phyloP scores from a whole-genome alignment of 2,329 filamentous ascomycete genomes.

The Neofusicoccum kwambonambiense region DNA sequence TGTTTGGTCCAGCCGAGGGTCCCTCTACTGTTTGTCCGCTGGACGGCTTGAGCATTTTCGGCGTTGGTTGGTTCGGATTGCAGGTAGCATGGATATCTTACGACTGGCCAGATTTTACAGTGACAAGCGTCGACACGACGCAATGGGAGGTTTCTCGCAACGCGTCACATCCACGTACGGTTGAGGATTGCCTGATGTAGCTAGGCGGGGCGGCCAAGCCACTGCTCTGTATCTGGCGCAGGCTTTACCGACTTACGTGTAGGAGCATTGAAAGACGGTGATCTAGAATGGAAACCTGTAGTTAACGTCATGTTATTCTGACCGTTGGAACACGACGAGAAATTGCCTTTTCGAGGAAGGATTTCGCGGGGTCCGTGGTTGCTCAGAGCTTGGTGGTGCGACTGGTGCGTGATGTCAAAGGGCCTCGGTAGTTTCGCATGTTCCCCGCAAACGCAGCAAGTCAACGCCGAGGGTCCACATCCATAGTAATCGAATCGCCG shows the following conservation, averaged over 20 bases:
- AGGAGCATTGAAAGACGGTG: too few relatives aligned
- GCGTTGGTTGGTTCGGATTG: conserved; percentile 3
- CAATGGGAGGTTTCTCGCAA: too few relatives aligned
- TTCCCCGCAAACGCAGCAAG: conserved; percentile 4
- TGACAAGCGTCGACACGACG: background rate
- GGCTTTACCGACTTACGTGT: too few relatives aligned
- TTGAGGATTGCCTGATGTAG: background rate
- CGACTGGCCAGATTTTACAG: background rate
- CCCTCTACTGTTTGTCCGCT: background rate
- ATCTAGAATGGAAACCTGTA: too few relatives aligned
- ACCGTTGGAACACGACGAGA: too few relatives aligned
- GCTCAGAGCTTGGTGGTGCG: background rate
- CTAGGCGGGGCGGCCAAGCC: background rate
- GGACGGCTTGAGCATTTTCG: conserved; percentile 2
- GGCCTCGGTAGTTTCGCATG: conserved; percentile 11
- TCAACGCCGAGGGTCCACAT: conserved; percentile 7
- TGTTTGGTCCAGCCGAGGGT: background rate
- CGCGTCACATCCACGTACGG: too few relatives aligned
- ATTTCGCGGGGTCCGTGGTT: too few relatives aligned
- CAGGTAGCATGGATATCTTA: background rate
- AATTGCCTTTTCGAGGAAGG: too few relatives aligned
- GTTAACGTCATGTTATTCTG: too few relatives aligned
- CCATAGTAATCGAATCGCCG: conserved; percentile 10
- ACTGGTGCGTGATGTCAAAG: background rate
- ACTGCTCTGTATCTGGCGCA: too few relatives aligned